These are phyloP conservation scores for Rosa hybrid DNA, from an alignment of 331 rosid genomes.

Conservation along the genomic window DNA sequence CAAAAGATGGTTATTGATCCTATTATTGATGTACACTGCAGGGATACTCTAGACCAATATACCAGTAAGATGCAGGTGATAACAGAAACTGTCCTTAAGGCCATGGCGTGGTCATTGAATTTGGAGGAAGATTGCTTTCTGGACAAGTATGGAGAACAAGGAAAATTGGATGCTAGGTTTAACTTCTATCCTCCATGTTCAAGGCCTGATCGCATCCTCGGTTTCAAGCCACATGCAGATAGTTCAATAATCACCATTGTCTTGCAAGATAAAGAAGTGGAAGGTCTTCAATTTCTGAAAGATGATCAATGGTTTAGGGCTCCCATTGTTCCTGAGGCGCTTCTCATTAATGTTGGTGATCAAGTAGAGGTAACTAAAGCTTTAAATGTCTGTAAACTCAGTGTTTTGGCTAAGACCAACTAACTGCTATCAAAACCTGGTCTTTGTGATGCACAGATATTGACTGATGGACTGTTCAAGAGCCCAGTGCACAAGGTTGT, in stretches of 20 bases:
- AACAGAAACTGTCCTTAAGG: conserved; percentile 42
- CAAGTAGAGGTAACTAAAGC: conserved; percentile 57
- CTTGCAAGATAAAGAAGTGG: conserved; percentile 65
- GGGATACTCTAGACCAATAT: conserved; percentile 37
- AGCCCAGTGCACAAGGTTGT: conserved; percentile 45
- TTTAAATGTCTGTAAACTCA: not conserved
- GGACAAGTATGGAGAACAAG: conserved; percentile 46
- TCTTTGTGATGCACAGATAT: conserved; percentile 30
- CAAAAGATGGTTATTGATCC: not conserved
- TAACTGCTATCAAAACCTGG: not conserved
- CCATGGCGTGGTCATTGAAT: conserved; percentile 65
- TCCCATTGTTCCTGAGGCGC: conserved; percentile 59
- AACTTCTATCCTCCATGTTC: conserved; percentile 60
- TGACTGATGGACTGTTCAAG: conserved; percentile 46
- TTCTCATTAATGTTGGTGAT: conserved; percentile 69
- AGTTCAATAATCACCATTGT: conserved; percentile 56
- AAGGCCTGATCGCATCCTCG: conserved; percentile 50
- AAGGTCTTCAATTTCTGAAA: conserved; percentile 74
- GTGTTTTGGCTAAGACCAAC: not conserved
- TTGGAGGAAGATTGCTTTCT: conserved; percentile 61
- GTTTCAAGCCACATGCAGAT: conserved; percentile 63
- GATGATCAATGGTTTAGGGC: conserved; percentile 59
- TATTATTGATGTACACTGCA: conserved; percentile 6
- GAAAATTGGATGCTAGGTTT: conserved; percentile 39
- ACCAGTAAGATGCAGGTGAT: conserved; percentile 14